Evolutionary conservation across 345 rosid genomes (phyloP), one percentile per base, ranked within the genome.

Genomic region (Ceriops tagal): DNA sequence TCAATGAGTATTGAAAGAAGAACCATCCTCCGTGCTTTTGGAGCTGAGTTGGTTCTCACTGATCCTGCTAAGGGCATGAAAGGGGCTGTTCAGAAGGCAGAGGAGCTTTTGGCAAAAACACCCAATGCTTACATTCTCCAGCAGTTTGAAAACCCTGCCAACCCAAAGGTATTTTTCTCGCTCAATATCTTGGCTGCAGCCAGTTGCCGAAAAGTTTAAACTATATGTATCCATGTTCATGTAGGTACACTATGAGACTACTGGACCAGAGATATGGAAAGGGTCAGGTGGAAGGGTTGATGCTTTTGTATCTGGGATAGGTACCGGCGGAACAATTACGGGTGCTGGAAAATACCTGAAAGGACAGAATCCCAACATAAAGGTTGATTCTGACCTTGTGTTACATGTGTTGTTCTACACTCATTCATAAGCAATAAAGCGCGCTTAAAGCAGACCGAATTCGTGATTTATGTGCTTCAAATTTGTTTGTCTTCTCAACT

Each of bases 241-340:
- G 71, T 66, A 89, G 98, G 76, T 93, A 16, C 98, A 93, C 70
- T 91, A 88, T 62, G 93, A 93, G 80, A 88, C 96, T 61, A 93
- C 98, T 6, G 97, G 98, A 76, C 98, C 96, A 62, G 97, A 91
- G 84, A 74, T 93, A 73, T 91, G 98, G 98, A 84, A 82, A 81
- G 93, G 88, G 56, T 70, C 98, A 2, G 89, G 70, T 62, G 97
- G 93, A 62, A 93, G 86, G 81, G 69, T 93, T 53, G 93, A 91
- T 77, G 93, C 92, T 51, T 77, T 91, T 78, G 89, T 93, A 66
- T 89, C 98, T 7, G 98, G 98, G 35, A 91, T 93, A 58, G 96
- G 98, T 67, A 93, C 98, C 53, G 98, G 98, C 27, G 98, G 98
- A 71, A 93, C 97, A 64, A 80, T 91, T 46, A 89, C 98, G 19